Evolutionary conservation across 352 stramenopile genomes (phyloP).

Genomic region (Peronosclerospora sorghi): DNA sequence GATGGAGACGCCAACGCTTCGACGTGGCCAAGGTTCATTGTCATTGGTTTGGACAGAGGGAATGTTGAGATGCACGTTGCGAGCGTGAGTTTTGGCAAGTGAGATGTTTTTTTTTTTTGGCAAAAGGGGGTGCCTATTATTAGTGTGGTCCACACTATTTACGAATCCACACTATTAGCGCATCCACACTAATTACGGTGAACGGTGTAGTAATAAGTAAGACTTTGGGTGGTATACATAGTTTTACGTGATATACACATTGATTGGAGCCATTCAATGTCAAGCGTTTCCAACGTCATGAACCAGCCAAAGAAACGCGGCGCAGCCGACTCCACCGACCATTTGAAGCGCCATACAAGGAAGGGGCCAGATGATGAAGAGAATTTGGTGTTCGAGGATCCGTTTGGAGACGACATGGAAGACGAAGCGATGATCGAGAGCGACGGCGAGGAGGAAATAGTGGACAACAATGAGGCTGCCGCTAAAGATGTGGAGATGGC

Average conservation of each 20-base stretch:
- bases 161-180: too few species aligned
- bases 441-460: constrained; percentile 55
- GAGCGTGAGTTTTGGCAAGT: too few species aligned
- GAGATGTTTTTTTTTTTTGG: too few species aligned
- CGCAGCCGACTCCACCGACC: constrained; percentile 26
- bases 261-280: constrained; percentile 7
- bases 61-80: too few species aligned
- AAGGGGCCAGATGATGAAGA: constrained; percentile 21
- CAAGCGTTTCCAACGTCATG: constrained; percentile 19
- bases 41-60: too few species aligned
- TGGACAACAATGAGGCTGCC: constrained; percentile 31
- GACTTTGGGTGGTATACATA: too few species aligned
- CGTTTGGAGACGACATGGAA: constrained; percentile 83
- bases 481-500: constrained; percentile 70
- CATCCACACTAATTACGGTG: too few species aligned
- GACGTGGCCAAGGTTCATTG: too few species aligned
- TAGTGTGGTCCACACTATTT: too few species aligned
- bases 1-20: too few species aligned
- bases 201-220: too few species aligned
- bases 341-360: constrained; percentile 43
- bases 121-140: too few species aligned
- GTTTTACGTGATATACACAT: not conserved
- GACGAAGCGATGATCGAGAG: constrained; percentile 86
- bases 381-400: constrained; percentile 82
- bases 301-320: constrained; percentile 63